Evolutionary conservation across 768 basidiomycete species (phyloP).

Genomic region (Psilocybe tampanensis): DNA sequence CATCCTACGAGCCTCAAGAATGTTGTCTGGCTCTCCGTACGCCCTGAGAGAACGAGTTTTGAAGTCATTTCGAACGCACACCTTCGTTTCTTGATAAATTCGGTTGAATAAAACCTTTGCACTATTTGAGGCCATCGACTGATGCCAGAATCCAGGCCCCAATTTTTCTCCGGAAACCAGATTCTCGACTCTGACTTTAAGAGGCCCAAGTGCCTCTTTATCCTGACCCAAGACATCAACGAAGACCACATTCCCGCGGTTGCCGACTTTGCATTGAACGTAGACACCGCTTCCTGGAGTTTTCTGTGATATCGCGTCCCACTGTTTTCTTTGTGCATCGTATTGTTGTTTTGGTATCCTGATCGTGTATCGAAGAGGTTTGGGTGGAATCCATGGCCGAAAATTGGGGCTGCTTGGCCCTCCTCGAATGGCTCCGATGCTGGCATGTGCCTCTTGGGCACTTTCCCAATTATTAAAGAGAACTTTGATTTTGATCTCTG

Average conservation of each 20-base stretch:
- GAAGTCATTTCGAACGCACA: slow-evolving; percentile 48
- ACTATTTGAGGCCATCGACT: slow-evolving; percentile 32
- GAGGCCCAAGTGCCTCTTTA: slow-evolving; percentile 52
- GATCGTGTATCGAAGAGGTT: slow-evolving; percentile 53
- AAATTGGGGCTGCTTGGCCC: not conserved
- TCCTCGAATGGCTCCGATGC: slow-evolving; percentile 31
- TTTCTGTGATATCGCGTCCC: slow-evolving; percentile 47
- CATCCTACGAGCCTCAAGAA: slow-evolving; percentile 44
- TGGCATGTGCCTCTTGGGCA: slow-evolving; percentile 41
- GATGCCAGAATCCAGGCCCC: slow-evolving; percentile 50
- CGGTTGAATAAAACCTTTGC: slow-evolving; percentile 36
- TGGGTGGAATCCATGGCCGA: slow-evolving; percentile 28
- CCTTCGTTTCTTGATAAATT: slow-evolving; percentile 31
- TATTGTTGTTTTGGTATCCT: slow-evolving; percentile 51
- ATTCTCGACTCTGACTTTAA: slow-evolving; percentile 64
- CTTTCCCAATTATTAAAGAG: slow-evolving; percentile 52
- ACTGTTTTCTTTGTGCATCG: slow-evolving; percentile 48
- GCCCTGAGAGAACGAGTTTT: slow-evolving; percentile 45
- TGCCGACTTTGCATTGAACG: slow-evolving; percentile 23
- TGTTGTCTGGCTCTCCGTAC: slow-evolving; percentile 42
- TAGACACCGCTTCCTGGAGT: slow-evolving; percentile 29
- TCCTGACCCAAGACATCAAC: slow-evolving; percentile 53
- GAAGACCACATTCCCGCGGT: slow-evolving; percentile 26
- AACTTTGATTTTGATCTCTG: slow-evolving; percentile 33
- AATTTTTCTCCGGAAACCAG: slow-evolving; percentile 53